phyloP scores from a whole-genome alignment of 345 rosid species.

The Dipteronia sinensis region DNA sequence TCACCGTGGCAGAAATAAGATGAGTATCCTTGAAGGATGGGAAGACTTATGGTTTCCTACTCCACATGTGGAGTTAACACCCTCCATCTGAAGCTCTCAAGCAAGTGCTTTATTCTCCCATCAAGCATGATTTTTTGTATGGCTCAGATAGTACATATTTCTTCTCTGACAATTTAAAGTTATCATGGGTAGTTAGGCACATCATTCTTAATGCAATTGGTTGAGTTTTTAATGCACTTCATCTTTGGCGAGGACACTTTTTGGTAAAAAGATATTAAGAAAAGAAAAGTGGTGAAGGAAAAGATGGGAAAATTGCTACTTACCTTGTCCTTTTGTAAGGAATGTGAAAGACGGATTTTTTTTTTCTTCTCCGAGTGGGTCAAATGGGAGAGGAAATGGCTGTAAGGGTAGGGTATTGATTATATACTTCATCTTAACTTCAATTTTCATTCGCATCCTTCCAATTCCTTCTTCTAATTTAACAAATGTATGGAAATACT shows the following conservation, averaged over 20 bases:
- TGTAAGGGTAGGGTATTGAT: not conserved
- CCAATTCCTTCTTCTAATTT: not conserved
- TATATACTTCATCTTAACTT: not conserved
- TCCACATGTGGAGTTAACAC: not conserved
- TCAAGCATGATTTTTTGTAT: not conserved
- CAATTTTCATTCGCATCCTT: not conserved
- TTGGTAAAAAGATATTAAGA: not conserved
- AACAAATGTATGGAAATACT: too few species aligned
- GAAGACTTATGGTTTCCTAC: not conserved
- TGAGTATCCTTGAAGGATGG: not conserved
- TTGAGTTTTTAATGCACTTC: not conserved
- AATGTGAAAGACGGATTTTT: not conserved
- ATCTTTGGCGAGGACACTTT: not conserved
- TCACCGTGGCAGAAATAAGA: not conserved
- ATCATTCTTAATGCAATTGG: not conserved
- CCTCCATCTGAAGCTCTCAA: not conserved
- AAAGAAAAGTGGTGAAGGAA: not conserved
- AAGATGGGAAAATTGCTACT: not conserved
- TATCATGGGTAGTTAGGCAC: not conserved
- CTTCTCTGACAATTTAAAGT: not conserved
- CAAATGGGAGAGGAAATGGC: not conserved
- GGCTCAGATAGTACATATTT: not conserved
- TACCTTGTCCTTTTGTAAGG: not conserved
- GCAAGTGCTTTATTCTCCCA: not conserved
- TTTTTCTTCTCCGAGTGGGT: not conserved